Evolutionary conservation across 768 basidiomycete genomes (phyloP).

Genomic region (Cystofilobasidium capitatum): DNA sequence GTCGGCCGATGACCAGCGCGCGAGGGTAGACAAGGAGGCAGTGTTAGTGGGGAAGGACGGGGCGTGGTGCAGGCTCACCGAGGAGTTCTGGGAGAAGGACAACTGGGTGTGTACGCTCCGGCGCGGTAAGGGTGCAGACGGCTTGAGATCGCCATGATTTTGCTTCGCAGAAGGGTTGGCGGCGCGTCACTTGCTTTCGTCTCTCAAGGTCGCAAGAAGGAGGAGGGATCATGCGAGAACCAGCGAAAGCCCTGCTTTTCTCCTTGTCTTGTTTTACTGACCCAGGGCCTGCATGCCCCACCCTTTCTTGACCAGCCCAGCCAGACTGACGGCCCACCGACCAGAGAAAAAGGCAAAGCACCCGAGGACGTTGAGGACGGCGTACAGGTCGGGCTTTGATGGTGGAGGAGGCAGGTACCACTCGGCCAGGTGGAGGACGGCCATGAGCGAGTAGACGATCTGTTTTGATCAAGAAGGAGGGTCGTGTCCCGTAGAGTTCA

Average conservation of each 20-base stretch:
- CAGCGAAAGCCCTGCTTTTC: too few relatives aligned
- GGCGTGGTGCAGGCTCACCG: slow-evolving; percentile 45
- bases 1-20: background rate
- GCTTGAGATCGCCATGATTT: background rate
- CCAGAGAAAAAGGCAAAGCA: slow-evolving; percentile 69
- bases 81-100: slow-evolving; percentile 63
- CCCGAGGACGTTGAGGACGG: slow-evolving; percentile 73
- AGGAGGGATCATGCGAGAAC: too few relatives aligned
- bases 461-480: slow-evolving; percentile 28
- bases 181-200: too few relatives aligned
- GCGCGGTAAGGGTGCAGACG: slow-evolving; percentile 3
- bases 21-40: background rate
- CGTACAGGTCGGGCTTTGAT: slow-evolving; percentile 67
- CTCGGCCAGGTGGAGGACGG: slow-evolving; percentile 58
- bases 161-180: too few relatives aligned
- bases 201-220: too few relatives aligned
- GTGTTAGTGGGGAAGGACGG: slow-evolving; percentile 21
- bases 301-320: slow-evolving; percentile 62
- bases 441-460: slow-evolving; percentile 52
- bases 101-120: slow-evolving; percentile 27
- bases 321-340: slow-evolving; percentile 84
- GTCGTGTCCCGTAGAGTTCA: too few relatives aligned
- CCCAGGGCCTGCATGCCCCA: slow-evolving; percentile 61
- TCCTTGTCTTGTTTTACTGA: too few relatives aligned
- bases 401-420: slow-evolving; percentile 56